Percentiles rank a stretch among this genome's conserved stretches.
phyloP scores from a whole-genome alignment of 2,329 filamentous ascomycete species.

The Trichoderma polysporum region DNA sequence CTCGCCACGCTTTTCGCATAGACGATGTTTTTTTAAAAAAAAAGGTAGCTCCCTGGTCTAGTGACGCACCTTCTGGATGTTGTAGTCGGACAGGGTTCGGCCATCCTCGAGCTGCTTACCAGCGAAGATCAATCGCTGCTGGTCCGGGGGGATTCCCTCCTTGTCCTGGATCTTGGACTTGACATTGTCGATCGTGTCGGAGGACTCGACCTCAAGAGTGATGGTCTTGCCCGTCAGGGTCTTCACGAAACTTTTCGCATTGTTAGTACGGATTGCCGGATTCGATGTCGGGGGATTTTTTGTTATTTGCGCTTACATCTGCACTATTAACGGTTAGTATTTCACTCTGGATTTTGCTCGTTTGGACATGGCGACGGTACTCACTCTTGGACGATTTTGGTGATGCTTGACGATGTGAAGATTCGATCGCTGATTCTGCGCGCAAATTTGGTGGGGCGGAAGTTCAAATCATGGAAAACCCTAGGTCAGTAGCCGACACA shows the following conservation, averaged over 20 bases:
- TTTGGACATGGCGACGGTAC: slow-evolving; percentile 33
- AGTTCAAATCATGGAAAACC: slow-evolving; percentile 37
- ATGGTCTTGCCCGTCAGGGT: slow-evolving; percentile 99
- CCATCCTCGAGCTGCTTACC: slow-evolving; percentile 99
- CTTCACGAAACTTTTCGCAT: slow-evolving; percentile 85
- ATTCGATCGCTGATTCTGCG: slow-evolving; percentile 39
- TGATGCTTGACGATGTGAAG: slow-evolving; percentile 48
- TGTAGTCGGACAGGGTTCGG: slow-evolving; percentile 95
- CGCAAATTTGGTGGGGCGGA: slow-evolving; percentile 47
- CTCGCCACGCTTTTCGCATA: not conserved
- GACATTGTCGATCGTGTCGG: slow-evolving; percentile 99
- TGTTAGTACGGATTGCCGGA: slow-evolving; percentile 32
- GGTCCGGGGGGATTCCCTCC: slow-evolving; percentile 97
- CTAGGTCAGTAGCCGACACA: slow-evolving; percentile 37
- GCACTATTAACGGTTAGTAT: slow-evolving; percentile 66
- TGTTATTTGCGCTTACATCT: slow-evolving; percentile 67
- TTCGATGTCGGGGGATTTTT: slow-evolving; percentile 28
- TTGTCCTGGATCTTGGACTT: slow-evolving; percentile 99
- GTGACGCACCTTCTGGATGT: slow-evolving; percentile 90
- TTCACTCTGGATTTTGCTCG: not conserved
- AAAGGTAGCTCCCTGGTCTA: not conserved
- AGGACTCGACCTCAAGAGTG: slow-evolving; percentile 98
- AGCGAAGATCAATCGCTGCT: slow-evolving; percentile 98
- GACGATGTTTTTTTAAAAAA: not conserved
- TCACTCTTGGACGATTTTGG: slow-evolving; percentile 60